These are phyloP conservation scores for Globisporangium uncinulatum DNA, from an alignment of 352 stramenopile genomes.

Conservation along the genomic window DNA sequence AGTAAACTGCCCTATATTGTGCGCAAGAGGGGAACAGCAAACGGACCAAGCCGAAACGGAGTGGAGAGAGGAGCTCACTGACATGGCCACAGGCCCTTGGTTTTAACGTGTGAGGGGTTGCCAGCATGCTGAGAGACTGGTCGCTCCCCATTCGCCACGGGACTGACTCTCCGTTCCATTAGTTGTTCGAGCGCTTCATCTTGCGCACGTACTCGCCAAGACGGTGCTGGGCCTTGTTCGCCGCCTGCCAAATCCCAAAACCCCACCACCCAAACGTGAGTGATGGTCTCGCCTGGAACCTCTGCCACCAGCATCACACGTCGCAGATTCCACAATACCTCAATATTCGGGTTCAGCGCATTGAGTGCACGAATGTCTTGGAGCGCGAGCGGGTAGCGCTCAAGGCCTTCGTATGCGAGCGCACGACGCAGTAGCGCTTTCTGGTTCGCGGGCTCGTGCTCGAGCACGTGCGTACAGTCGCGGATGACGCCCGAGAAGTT, in stretches of 20 bases:
- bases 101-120: neutral
- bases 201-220: constrained; percentile 85
- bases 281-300: neutral
- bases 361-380: constrained; percentile 85
- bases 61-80: neutral
- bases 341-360: constrained; percentile 83
- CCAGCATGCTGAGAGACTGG: too few species aligned
- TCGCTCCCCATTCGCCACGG: too few species aligned
- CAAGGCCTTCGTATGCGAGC: constrained; percentile 93
- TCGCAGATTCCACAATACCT: constrained; percentile 29
- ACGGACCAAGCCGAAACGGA: neutral
- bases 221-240: constrained; percentile 87
- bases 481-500: constrained; percentile 95
- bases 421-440: constrained; percentile 93
- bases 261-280: neutral
- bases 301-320: neutral
- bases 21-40: constrained; percentile 16
- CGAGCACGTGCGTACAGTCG: constrained; percentile 93
- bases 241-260: constrained; percentile 34
- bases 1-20: constrained; percentile 45
- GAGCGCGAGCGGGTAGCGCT: constrained; percentile 89
- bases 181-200: constrained; percentile 63
- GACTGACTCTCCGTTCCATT: constrained; percentile 14
- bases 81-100: neutral
- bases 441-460: constrained; percentile 92